Conservation (phyloP, 257 asterid species). For the Verbascum thapsus region DNA sequence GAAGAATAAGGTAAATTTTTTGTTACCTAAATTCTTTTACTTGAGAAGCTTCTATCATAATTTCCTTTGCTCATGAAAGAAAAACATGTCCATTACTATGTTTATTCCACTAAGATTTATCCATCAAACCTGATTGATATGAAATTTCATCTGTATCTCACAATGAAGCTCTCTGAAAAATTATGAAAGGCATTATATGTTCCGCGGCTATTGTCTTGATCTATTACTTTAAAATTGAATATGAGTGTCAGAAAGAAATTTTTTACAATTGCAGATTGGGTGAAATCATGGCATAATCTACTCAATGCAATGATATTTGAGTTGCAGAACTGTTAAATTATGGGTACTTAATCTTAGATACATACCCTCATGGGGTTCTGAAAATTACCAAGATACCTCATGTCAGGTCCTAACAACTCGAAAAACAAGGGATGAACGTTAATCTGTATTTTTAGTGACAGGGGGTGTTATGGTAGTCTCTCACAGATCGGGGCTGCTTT, state of each 20-base stretch:
- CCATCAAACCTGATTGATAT: background rate
- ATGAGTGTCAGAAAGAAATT: background rate
- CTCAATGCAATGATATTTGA: too few species aligned
- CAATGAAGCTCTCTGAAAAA: constrained; percentile 8
- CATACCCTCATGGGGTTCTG: too few species aligned
- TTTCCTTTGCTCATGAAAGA: constrained; percentile 26
- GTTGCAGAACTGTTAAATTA: too few species aligned
- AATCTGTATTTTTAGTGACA: too few species aligned
- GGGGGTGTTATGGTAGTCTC: too few species aligned
- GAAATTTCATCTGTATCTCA: background rate
- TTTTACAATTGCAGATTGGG: background rate
- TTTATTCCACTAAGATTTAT: background rate
- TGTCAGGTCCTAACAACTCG: too few species aligned
- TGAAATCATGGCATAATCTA: too few species aligned
- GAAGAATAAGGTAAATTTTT: constrained; percentile 64
- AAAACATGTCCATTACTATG: background rate
- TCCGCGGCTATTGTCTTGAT: background rate
- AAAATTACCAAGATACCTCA: too few species aligned
- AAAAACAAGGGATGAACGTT: too few species aligned
- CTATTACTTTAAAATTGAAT: background rate
- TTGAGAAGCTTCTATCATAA: background rate
- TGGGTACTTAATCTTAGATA: too few species aligned
- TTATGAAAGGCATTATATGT: constrained; percentile 5
- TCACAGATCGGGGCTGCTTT: too few species aligned
- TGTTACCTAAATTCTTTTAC: background rate